phyloP scores from a whole-genome alignment of 768 basidiomycete genomes.

The Nidula microcarpa region DNA sequence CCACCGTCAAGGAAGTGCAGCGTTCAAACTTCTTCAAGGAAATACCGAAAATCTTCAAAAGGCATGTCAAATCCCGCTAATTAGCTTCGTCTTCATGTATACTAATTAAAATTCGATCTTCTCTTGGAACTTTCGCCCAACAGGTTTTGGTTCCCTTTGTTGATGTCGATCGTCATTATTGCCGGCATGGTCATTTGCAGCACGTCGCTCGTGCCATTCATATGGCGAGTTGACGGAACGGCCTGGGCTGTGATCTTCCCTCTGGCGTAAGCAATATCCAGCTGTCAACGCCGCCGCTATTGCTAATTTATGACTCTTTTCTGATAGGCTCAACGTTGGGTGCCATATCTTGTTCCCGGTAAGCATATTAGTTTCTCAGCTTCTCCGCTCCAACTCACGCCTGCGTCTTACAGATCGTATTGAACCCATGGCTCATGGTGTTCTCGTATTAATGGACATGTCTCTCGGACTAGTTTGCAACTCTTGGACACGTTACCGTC shows the following conservation, averaged over 20 bases:
- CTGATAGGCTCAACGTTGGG: slow-evolving; percentile 53
- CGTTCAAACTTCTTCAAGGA: slow-evolving; percentile 89
- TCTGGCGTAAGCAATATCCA: slow-evolving; percentile 40
- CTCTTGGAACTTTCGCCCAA: slow-evolving; percentile 9
- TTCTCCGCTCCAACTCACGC: background rate
- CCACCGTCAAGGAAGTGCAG: slow-evolving; percentile 79
- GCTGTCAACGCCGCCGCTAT: background rate
- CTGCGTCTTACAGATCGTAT: slow-evolving; percentile 29
- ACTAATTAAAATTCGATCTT: too few species aligned
- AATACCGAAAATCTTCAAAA: slow-evolving; percentile 75
- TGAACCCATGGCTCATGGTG: slow-evolving; percentile 56
- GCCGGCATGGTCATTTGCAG: slow-evolving; percentile 53
- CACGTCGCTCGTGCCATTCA: slow-evolving; percentile 43
- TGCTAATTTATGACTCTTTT: slow-evolving; percentile 27
- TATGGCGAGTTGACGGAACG: slow-evolving; percentile 53
- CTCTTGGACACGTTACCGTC: background rate
- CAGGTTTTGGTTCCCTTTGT: slow-evolving; percentile 57
- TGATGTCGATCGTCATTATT: slow-evolving; percentile 52
- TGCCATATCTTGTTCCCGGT: slow-evolving; percentile 75
- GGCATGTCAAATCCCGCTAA: slow-evolving; percentile 39
- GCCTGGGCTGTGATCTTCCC: slow-evolving; percentile 80
- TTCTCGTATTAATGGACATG: slow-evolving; percentile 56
- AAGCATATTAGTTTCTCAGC: slow-evolving; percentile 14
- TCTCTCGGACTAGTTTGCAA: background rate
- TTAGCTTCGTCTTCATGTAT: too few species aligned